Evolutionary conservation across 768 basidiomycete species (phyloP).

Genomic region (Coprinopsis cinerea): DNA sequence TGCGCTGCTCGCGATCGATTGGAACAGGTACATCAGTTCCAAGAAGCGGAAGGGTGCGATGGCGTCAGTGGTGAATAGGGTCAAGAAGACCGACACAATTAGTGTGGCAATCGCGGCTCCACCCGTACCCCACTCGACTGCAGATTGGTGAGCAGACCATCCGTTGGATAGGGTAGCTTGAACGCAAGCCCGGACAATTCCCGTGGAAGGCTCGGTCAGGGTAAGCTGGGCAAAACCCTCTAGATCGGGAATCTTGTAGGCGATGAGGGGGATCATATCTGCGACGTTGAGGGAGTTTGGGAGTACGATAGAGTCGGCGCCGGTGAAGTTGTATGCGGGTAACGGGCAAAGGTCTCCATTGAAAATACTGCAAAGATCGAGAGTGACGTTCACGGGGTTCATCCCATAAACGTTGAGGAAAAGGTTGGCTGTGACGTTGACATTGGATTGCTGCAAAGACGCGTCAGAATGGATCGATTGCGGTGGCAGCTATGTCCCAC

Average conservation of each 20-base stretch:
- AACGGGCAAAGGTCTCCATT: conserved; percentile 77
- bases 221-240: conserved; percentile 84
- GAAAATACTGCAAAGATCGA: conserved; percentile 79
- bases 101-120: conserved; percentile 59
- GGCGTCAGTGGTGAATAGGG: conserved; percentile 34
- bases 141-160: conserved; percentile 67
- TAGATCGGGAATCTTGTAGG: conserved; percentile 84
- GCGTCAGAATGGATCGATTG: conserved; percentile 12
- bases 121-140: conserved; percentile 76
- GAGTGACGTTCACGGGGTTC: conserved; percentile 73
- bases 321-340: conserved; percentile 84
- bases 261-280: conserved; percentile 65
- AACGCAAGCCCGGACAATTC: conserved; percentile 78
- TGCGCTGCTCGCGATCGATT: conserved; percentile 74
- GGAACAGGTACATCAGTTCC: conserved; percentile 78
- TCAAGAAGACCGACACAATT: conserved; percentile 42
- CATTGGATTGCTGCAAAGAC: conserved; percentile 52
- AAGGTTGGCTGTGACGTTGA: conserved; percentile 79
- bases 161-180: conserved; percentile 92
- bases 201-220: conserved; percentile 62
- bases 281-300: conserved; percentile 54
- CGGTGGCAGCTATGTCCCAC: conserved; percentile 24
- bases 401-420: conserved; percentile 87
- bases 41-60: conserved; percentile 72
- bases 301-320: conserved; percentile 62